Evolutionary conservation across 306 rosid genomes (phyloP), one percentile per base, ranked within the genome.

Genomic region (Cicer judaicum): DNA sequence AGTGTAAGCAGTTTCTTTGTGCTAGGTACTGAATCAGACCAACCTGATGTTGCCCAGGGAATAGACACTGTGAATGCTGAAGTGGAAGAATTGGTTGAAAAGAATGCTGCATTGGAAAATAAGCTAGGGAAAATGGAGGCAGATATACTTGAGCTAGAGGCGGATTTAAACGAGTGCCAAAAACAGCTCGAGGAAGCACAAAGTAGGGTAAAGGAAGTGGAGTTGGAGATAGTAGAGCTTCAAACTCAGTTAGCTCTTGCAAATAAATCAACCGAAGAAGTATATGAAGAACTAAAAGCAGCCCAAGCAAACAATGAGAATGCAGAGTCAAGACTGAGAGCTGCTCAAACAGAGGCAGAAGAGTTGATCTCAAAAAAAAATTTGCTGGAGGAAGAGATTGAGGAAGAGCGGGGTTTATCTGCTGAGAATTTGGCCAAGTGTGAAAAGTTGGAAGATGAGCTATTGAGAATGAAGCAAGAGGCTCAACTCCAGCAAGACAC

Each of bases 401-500:
- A 79, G 78, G 85, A 82, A 78, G 96, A 88, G 85, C 70, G 73
- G 76, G 85, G 73, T 65, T 81, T 84, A 15, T 85, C 92, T n/a
- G 83, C 87, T 36, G 88, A 80, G 70, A 79, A 73, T 73, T 53
- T 49, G 72, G 82, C 66, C 84, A 84, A 76, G 79, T 74, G 81
- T 82, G 74, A 16, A 65, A 85, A 86, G 69, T 61, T 91, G 87
- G 91, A 89, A 66, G 80, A 65, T 64, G 96, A 89, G 59, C 85
- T 91, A 65, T 74, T 63, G 38, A 83, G 72, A 60, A 71, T 86
- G 85, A 88, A 80, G 79, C 73, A 67, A 7, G 89, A 86, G 78
- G 82, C 82, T 71, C 83, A 83, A 64, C 50, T 68, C 75, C 80
- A 73, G 39, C 76, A 49, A 34, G 82, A 80, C 29, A 62, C 80